Conservation (phyloP, 73 alveolate species). For the Paramecium sexaurelia region DNA sequence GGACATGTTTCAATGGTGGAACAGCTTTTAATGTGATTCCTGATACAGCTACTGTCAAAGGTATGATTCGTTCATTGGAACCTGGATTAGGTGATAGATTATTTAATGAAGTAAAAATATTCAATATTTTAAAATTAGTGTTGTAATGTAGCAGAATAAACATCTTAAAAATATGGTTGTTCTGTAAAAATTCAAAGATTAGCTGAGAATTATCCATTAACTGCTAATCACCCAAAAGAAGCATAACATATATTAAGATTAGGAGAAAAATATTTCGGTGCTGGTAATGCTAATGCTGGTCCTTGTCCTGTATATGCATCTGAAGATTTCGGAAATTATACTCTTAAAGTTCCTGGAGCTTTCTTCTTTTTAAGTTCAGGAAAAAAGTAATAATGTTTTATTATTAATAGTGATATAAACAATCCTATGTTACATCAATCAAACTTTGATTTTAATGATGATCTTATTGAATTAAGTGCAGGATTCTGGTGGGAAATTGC, state of each 20-base stretch:
- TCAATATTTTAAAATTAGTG: not conserved
- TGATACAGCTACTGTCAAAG: slow-evolving; percentile 65
- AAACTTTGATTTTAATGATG: slow-evolving; percentile 76
- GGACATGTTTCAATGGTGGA: slow-evolving; percentile 72
- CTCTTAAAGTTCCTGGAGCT: slow-evolving; percentile 78
- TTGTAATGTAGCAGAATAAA: not conserved
- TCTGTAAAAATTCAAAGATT: not conserved
- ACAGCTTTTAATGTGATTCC: slow-evolving; percentile 75
- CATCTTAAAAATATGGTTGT: not conserved
- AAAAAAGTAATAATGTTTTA: slow-evolving; percentile 18
- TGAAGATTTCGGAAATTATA: slow-evolving; percentile 80
- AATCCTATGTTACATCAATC: slow-evolving; percentile 73
- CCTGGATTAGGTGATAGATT: slow-evolving; percentile 55
- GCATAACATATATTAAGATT: slow-evolving; percentile 71
- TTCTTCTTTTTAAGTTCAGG: slow-evolving; percentile 76
- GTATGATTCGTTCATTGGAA: slow-evolving; percentile 69
- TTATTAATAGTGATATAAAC: slow-evolving; percentile 52
- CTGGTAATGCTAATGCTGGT: slow-evolving; percentile 54
- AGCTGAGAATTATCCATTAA: slow-evolving; percentile 62
- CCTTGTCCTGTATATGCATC: slow-evolving; percentile 77
- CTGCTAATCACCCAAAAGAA: slow-evolving; percentile 65
- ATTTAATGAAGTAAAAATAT: not conserved
- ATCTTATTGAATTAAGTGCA: slow-evolving; percentile 67
- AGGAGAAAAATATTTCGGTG: slow-evolving; percentile 69
- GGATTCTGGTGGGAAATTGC: slow-evolving; percentile 49